Evolutionary conservation across 1,284 basidiomycete species (phyloP), one percentile per base, ranked within the genome.

Genomic region (Sutorius eximius): DNA sequence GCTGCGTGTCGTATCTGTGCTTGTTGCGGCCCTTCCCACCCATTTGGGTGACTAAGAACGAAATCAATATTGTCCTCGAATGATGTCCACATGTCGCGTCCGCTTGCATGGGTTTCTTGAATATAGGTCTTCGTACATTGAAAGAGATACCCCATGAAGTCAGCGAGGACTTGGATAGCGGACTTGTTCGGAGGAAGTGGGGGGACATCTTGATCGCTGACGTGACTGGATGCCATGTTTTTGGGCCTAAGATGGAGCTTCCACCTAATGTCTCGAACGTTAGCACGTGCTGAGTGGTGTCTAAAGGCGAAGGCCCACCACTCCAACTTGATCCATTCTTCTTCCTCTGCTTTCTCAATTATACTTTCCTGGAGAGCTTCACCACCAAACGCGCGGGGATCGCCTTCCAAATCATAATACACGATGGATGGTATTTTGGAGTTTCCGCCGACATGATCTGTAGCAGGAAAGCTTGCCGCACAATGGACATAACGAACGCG

Each of bases 391-490:
- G 79, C 79, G 30, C 67, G 73, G 61, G 79, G 67, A n/a, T 55
- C 58, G 1, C 79, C 78, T 4, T 66, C 57, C 18, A 54, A 42
- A 58, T 82, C 79, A 56, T 83, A 83, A 63, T 76, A 82, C 52
- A 80, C 70, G 40, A 82, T 73, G 3, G 81, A 75, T n/a, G 81
- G 80, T 58, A 83, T 81, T 66, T 82, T 83, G 45, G 77, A 79
- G 62, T 77, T 75, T 49, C 80, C 78, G 4, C 78, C 80, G 40
- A 77, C 73, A 60, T 77, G 75, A 48, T 80, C 78, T 58, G 82
- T 81, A 9, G 76, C 78, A 15, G 81, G 81, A 52, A 77, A 83
- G 45, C 81, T 82, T 57, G 45, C 5, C 30, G 7, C 7, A 18
- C 0, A n/a, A 56, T 56, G 11, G 36, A 45, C 40, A 53, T 8